Percentiles rank a stretch among this genome's conserved stretches.
Evolutionary conservation across 805 yeast genomes (phyloP).

Genomic region (Wickerhamiella australiensis): DNA sequence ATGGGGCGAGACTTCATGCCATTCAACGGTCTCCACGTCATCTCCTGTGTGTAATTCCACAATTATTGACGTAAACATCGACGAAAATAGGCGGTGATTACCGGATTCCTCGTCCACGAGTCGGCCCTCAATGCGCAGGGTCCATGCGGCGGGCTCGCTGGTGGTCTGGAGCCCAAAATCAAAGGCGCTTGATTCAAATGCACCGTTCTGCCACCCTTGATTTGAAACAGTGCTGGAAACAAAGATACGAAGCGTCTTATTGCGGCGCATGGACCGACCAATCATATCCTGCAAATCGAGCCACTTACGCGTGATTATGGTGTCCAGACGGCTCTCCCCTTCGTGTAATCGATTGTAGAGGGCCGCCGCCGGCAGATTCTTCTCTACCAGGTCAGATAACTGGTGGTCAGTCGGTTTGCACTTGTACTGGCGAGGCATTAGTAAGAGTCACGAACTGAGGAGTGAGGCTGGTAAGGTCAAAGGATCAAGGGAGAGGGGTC

Average conservation of each 20-base stretch:
- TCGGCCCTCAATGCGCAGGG: slow-evolving; percentile 79
- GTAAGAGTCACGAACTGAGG: neutral
- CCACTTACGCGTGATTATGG: slow-evolving; percentile 68
- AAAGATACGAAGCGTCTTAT: slow-evolving; percentile 61
- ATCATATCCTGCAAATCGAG: slow-evolving; percentile 69
- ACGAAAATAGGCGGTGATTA: slow-evolving; percentile 51
- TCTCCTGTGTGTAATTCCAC: slow-evolving; percentile 45
- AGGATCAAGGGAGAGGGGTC: neutral
- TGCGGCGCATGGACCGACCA: slow-evolving; percentile 36
- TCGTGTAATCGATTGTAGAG: slow-evolving; percentile 58
- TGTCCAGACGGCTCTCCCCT: slow-evolving; percentile 74
- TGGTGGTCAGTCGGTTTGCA: slow-evolving; percentile 42
- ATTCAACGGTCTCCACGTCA: slow-evolving; percentile 50
- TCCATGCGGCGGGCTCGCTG: slow-evolving; percentile 41
- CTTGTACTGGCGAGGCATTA: slow-evolving; percentile 21
- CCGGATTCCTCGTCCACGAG: slow-evolving; percentile 43
- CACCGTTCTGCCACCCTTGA: slow-evolving; percentile 70
- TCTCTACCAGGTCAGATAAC: slow-evolving; percentile 37
- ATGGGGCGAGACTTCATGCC: slow-evolving; percentile 52
- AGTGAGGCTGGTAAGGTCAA: neutral
- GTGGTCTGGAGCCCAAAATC: slow-evolving; percentile 8
- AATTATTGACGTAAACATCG: slow-evolving; percentile 71
- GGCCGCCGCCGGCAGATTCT: slow-evolving; percentile 54
- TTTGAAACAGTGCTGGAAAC: slow-evolving; percentile 71
- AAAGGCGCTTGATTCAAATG: slow-evolving; percentile 11